Evolutionary conservation across 108 stramenopile genomes (phyloP), one percentile per base, ranked within the genome.

Genomic region (Cyclotella kingstonii): DNA sequence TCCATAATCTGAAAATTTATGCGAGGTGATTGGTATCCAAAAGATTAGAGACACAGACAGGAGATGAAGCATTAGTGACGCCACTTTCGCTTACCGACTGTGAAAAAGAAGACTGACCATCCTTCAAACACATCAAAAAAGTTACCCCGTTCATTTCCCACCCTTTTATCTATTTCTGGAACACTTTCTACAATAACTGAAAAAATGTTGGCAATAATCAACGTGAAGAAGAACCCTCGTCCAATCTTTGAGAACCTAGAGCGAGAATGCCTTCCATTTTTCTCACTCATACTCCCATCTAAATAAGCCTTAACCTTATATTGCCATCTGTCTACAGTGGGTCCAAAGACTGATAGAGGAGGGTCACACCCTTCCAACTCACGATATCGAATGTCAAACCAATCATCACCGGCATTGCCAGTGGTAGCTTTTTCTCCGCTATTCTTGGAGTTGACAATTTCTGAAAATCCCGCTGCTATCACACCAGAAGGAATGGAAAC

Each of bases 401-500:
- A 91, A 66, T 91, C 90, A 63, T 91, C 90, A 14, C 90, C 90
- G 21, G 76, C 76, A 22, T 62, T 49, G 45, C 40, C 45, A 39
- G 50, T 19, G 54, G 39, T 60, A 18, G 48, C 48, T 15, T 65
- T 31, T 42, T 23, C 26, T 25, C 40, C 36, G 60, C 63, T 46
- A 59, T 60, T 23, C 39, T 82, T 84, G 44, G 69, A 54, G 45
- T 87, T 89, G 57, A 95, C 84, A 54, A 95, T 85, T 19, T 93
- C 84, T 1, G 84, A 80, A 68, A 95, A 95, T 3, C 91, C 92
- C 54, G 78, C 80, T 19, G 94, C 94, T 54, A 95, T 88, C 28
- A 95, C 58, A 36, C 89, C 89, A 7, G 87, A 87, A 1, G 94
- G 94, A 44, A 95, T 82, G 4, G 94, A 84, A 5, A 93, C 86